Evolutionary conservation across 768 basidiomycete genomes (phyloP).

Genomic region (Amanita thiersii): DNA sequence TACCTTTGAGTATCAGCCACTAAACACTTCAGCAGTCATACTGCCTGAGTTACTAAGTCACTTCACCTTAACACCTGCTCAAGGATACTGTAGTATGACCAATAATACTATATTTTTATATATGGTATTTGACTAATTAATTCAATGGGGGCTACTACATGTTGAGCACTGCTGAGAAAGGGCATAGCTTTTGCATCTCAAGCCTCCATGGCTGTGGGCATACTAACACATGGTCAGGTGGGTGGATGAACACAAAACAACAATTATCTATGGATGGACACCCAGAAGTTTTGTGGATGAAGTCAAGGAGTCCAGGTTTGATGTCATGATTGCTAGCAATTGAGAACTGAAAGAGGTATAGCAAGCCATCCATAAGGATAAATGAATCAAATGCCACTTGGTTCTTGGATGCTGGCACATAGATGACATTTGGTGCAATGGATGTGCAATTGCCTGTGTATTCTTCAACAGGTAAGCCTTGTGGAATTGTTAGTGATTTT

Average conservation of each 20-base stretch:
- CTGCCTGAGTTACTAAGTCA: no score
- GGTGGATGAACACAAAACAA: slow-evolving; percentile 11
- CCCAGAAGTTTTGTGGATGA: background rate
- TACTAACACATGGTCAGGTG: slow-evolving; percentile 7
- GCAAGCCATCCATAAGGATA: slow-evolving; percentile 10
- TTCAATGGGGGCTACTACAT: background rate
- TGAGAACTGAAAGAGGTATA: slow-evolving; percentile 13
- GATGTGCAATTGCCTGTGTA: background rate
- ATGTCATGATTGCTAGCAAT: slow-evolving; percentile 10
- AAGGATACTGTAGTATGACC: no score
- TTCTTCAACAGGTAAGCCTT: slow-evolving; percentile 6
- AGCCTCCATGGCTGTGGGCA: slow-evolving; percentile 7
- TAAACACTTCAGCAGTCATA: no score
- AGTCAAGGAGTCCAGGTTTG: slow-evolving; percentile 10
- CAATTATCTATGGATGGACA: slow-evolving; percentile 8
- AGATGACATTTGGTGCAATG: slow-evolving; percentile 9
- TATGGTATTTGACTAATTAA: slow-evolving; percentile 1
- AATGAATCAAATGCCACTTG: slow-evolving; percentile 11
- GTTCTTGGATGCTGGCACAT: slow-evolving; percentile 11
- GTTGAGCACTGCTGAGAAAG: slow-evolving; percentile 9
- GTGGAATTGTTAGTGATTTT: slow-evolving; percentile 1
- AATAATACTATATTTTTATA: background rate
- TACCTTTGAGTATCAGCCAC: no score
- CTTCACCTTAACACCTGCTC: no score
- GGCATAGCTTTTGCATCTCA: slow-evolving; percentile 4